Conservation (phyloP, 768 basidiomycete genomes). For the Asterophora parasitica region DNA sequence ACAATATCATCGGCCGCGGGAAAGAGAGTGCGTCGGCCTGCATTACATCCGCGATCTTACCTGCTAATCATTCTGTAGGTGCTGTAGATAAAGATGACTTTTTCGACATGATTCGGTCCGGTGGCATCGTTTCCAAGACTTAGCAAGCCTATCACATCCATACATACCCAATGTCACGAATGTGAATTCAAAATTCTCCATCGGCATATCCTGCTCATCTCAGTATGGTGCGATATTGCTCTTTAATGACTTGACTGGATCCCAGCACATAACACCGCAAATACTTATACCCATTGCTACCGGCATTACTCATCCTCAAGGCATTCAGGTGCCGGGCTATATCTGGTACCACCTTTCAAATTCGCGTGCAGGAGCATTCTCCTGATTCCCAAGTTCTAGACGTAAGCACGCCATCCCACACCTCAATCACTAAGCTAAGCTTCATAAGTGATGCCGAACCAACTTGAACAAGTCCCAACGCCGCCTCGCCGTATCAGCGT, state of each 20-base stretch:
- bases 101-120: constrained; percentile 78
- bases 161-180: no score
- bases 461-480: no score
- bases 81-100: constrained; percentile 68
- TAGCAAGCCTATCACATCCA: constrained; percentile 23
- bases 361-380: neutral
- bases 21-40: constrained; percentile 47
- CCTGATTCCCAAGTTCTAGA: neutral
- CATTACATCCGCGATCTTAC: constrained; percentile 6
- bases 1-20: constrained; percentile 47
- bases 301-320: neutral
- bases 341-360: neutral
- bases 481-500: neutral
- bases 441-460: constrained; percentile 1
- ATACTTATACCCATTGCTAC: no score
- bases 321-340: no score
- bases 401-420: constrained; percentile 22
- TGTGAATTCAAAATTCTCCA: neutral
- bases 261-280: no score
- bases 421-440: constrained; percentile 7
- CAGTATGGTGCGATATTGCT: constrained; percentile 6
- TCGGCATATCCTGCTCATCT: no score
- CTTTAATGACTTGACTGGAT: neutral
- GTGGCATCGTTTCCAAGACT: constrained; percentile 70
- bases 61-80: constrained; percentile 28